phyloP scores from a whole-genome alignment of 345 rosid genomes.

The Mercurialis annua region DNA sequence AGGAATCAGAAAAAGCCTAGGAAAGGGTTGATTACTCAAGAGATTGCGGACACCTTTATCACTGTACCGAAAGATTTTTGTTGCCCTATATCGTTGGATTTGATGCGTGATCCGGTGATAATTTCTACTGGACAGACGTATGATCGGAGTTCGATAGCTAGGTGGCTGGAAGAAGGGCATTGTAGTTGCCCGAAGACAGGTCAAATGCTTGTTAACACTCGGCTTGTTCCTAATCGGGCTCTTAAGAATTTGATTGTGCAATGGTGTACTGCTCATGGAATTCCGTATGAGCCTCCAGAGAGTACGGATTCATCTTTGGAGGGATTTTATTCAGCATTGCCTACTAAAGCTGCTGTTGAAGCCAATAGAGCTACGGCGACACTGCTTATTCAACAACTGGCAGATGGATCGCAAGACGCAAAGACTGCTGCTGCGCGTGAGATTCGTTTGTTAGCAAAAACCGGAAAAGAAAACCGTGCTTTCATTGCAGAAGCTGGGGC shows the following conservation, averaged over 20 bases:
- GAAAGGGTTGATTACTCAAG: conserved; percentile 59
- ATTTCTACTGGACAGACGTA: conserved; percentile 88
- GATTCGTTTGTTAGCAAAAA: conserved; percentile 79
- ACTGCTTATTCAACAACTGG: conserved; percentile 66
- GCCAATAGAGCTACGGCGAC: conserved; percentile 75
- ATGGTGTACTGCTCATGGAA: conserved; percentile 77
- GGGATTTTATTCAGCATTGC: conserved; percentile 51
- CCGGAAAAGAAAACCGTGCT: conserved; percentile 83
- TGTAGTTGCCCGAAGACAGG: conserved; percentile 86
- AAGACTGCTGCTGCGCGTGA: conserved; percentile 75
- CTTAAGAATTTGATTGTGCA: conserved; percentile 75
- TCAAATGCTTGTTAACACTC: conserved; percentile 58
- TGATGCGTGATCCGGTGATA: conserved; percentile 93
- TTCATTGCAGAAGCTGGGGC: conserved; percentile 91
- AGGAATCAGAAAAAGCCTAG: conserved; percentile 51
- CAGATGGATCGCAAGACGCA: conserved; percentile 56
- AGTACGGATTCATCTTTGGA: conserved; percentile 47
- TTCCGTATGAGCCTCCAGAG: conserved; percentile 55
- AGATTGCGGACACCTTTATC: conserved; percentile 69
- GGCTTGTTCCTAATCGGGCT: conserved; percentile 80
- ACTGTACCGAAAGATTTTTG: conserved; percentile 76
- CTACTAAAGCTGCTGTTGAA: conserved; percentile 67
- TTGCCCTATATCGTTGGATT: conserved; percentile 79
- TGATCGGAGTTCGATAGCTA: conserved; percentile 72
- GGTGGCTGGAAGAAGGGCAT: conserved; percentile 96